These are phyloP conservation scores for Oehlia diaphana DNA, from an alignment of 192 early-diverging fungal species.

Conservation along the genomic window DNA sequence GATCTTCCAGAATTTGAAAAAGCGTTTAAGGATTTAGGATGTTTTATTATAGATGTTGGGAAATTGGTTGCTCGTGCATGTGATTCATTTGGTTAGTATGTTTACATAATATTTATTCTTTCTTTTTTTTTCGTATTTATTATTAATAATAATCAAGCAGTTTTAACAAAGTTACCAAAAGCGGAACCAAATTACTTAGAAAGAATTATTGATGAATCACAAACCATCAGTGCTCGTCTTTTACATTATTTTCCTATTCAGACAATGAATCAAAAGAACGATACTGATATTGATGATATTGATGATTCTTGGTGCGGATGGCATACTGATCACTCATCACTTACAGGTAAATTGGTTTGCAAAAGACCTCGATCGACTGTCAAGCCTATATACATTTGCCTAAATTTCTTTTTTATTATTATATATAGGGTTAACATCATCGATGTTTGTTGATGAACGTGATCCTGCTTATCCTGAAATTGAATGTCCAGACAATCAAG, in stretches of 20 bases:
- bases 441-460: conserved; percentile 60
- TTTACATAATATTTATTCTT: not conserved
- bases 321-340: conserved; percentile 64
- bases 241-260: conserved; percentile 66
- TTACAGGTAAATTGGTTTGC: conserved; percentile 43
- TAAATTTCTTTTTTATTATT: no score
- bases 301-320: conserved; percentile 71
- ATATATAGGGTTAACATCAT: conserved; percentile 56
- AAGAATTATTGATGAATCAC: conserved; percentile 50
- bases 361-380: not conserved
- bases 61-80: conserved; percentile 54
- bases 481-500: conserved; percentile 40
- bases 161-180: conserved; percentile 27
- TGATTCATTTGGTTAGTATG: conserved; percentile 50
- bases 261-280: not conserved
- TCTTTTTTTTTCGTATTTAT: not conserved
- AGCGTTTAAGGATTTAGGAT: conserved; percentile 59
- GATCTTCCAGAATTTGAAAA: conserved; percentile 52
- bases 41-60: conserved; percentile 58
- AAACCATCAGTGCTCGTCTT: conserved; percentile 61
- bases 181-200: conserved; percentile 51
- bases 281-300: conserved; percentile 32
- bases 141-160: not conserved
- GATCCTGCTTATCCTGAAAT: conserved; percentile 36
- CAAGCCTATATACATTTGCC: not conserved